These are phyloP conservation scores for Aspergillus wentii DNA, from an alignment of 495 filamentous ascomycete genomes.

Conservation along the genomic window DNA sequence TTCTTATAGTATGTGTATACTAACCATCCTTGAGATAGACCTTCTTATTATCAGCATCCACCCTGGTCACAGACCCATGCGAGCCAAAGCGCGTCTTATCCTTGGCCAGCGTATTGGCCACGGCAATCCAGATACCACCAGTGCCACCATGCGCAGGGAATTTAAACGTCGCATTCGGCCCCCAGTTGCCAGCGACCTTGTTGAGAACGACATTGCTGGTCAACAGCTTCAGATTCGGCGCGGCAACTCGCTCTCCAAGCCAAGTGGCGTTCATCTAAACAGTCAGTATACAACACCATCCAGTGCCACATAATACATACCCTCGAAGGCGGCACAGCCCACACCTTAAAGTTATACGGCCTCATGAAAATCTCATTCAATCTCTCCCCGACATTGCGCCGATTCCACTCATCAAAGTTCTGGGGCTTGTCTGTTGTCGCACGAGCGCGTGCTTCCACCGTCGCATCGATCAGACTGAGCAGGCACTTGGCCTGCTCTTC, in stretches of 20 bases:
- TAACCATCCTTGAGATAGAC: conserved; percentile 57
- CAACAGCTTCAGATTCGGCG: conserved; percentile 80
- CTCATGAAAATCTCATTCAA: conserved; percentile 87
- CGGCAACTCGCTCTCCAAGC: conserved; percentile 89
- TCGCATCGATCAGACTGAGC: conserved; percentile 83
- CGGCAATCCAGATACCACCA: conserved; percentile 88
- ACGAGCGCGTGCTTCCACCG: conserved; percentile 65
- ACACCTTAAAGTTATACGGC: conserved; percentile 94
- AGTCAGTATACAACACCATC: no score
- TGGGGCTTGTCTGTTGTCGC: conserved; percentile 64
- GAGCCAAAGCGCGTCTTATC: conserved; percentile 75
- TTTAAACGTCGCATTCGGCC: conserved; percentile 84
- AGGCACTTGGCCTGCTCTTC: conserved; percentile 83
- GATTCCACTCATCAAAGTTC: conserved; percentile 89
- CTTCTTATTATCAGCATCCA: conserved; percentile 66
- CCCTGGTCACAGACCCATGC: conserved; percentile 66
- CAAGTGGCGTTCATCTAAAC: conserved; percentile 92
- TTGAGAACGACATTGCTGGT: conserved; percentile 79
- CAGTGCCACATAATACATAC: conserved; percentile 38
- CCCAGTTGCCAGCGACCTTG: conserved; percentile 87
- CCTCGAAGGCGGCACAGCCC: conserved; percentile 88
- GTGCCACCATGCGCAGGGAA: conserved; percentile 85
- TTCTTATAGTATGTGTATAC: neutral
- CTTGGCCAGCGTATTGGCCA: conserved; percentile 76
- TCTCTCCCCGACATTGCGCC: conserved; percentile 72